Base-by-base conservation (phyloP, 805 yeast species). In the Saccharomycopsis fodiens region DNA sequence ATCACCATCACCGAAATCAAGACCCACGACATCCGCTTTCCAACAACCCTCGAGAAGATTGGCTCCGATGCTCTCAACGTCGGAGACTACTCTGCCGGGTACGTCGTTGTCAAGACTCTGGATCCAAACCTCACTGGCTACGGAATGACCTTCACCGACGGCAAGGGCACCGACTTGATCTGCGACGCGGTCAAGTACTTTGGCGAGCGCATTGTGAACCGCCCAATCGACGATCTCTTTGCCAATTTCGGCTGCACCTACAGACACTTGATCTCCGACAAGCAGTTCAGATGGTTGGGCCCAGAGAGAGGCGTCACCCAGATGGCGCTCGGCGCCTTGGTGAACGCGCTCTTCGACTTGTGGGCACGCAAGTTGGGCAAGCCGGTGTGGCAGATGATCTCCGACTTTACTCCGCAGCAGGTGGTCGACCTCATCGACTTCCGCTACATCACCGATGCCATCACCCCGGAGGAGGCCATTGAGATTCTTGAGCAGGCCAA, bases 11-110 rank as follows among this genome's bases (percentile, higher is more conserved):
- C 62, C 3, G 59, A 54, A 3, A 61, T 54, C 50, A 52, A 50
- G 41, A 57, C 61, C 42, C 56, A 56, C 50, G 70, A 66, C 45
- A 50, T 62, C 45, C 54, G 70, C 39, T 66, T 65, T 45, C 70
- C 70, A 13, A 68, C 72, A 21, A 62, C 69, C 27, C 56, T 67
- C 30, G 65, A 59, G 48, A 63, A 62, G 23, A 59, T 59, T 35
- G 72, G 72, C 8, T 63, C 68, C n/a, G 72, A 68, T 52, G 72
- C 72, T 43, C 63, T 67, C 61, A 66, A 67, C 52, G 63, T 60
- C 30, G 70, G 69, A 4, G 69, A 67, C 55, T 66, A 66, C 46
- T 65, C 71, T 8, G 66, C 68, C 35, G 68, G 68, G n/a, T 66
- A 62, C 41, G 52, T 63, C 15, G 58, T 59, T 29, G 54, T 66